Percentiles rank a stretch among this genome's conserved stretches.
These are phyloP conservation scores for Priceomyces medius DNA, from an alignment of 805 yeast genomes.

Conservation along the genomic window DNA sequence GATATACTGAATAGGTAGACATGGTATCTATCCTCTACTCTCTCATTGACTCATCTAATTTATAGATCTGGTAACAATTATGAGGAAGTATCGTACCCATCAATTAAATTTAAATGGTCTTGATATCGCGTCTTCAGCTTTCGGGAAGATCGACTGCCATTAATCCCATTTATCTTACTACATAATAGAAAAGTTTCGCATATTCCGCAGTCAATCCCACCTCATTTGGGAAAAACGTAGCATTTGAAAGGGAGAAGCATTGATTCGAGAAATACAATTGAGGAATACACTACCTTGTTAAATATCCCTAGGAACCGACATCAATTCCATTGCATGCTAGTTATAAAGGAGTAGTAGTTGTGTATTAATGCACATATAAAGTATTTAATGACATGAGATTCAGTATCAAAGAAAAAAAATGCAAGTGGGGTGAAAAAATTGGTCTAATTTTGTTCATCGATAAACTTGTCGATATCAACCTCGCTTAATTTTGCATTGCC, in stretches of 20 bases:
- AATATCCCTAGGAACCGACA: neutral
- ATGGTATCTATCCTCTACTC: too few relatives aligned
- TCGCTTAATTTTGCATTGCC: conserved; percentile 66
- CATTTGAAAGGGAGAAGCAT: neutral
- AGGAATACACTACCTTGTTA: neutral
- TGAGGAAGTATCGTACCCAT: too few relatives aligned
- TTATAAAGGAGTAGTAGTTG: neutral
- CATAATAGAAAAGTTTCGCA: neutral
- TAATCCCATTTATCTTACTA: neutral
- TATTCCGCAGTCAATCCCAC: neutral
- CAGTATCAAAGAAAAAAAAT: neutral
- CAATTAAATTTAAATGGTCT: too few relatives aligned
- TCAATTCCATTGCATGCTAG: neutral
- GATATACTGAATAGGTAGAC: conserved; percentile 11
- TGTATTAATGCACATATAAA: neutral
- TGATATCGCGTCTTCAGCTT: neutral
- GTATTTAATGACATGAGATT: neutral
- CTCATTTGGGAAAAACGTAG: neutral
- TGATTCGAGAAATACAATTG: neutral
- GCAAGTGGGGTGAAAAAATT: neutral
- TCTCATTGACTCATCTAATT: too few relatives aligned
- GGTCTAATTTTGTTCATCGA: conserved; percentile 59
- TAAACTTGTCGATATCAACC: conserved; percentile 69
- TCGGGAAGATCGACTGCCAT: neutral
- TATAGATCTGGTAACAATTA: too few relatives aligned